phyloP scores from a whole-genome alignment of 2,329 filamentous ascomycete genomes.

The Penicillium olsonii region DNA sequence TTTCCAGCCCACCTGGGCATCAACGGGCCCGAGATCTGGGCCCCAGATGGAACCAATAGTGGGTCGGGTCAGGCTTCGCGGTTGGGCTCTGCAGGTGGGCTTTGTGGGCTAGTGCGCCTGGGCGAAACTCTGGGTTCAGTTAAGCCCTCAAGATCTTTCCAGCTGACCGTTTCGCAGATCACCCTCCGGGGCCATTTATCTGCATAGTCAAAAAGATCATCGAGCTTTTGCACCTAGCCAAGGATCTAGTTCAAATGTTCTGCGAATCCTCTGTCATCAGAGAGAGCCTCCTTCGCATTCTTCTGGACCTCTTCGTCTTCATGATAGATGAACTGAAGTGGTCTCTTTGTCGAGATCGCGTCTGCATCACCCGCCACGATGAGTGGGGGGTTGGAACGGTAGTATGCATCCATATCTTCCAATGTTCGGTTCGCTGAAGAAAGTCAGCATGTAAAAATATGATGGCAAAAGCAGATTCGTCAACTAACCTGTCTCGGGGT shows the following conservation, averaged over 20 bases:
- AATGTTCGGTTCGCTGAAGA: constrained; percentile 27
- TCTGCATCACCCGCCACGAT: constrained; percentile 53
- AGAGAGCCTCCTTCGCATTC: constrained; percentile 14
- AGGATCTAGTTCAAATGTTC: constrained; percentile 8
- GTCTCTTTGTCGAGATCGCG: constrained; percentile 49
- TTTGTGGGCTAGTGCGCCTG: too few species aligned
- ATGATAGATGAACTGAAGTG: constrained; percentile 50
- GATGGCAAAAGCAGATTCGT: background rate
- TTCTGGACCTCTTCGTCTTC: constrained; percentile 42
- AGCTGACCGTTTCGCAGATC: too few species aligned
- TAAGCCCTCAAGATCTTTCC: too few species aligned
- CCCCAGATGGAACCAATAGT: too few species aligned
- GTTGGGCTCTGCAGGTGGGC: too few species aligned
- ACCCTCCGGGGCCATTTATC: too few species aligned
- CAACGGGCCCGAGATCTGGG: too few species aligned
- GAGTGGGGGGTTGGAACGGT: constrained; percentile 40
- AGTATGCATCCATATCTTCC: constrained; percentile 42
- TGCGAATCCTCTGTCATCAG: background rate
- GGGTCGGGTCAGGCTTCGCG: too few species aligned
- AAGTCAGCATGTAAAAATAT: background rate
- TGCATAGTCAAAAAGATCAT: too few species aligned
- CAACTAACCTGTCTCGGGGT: constrained; percentile 33
- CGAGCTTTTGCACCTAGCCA: too few species aligned
- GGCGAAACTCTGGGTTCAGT: too few species aligned
- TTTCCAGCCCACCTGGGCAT: too few species aligned